Percentiles rank a stretch among this genome's conserved stretches.
phyloP scores from a whole-genome alignment of 1,139 yeast species.

The Debaryomyces sp. region DNA sequence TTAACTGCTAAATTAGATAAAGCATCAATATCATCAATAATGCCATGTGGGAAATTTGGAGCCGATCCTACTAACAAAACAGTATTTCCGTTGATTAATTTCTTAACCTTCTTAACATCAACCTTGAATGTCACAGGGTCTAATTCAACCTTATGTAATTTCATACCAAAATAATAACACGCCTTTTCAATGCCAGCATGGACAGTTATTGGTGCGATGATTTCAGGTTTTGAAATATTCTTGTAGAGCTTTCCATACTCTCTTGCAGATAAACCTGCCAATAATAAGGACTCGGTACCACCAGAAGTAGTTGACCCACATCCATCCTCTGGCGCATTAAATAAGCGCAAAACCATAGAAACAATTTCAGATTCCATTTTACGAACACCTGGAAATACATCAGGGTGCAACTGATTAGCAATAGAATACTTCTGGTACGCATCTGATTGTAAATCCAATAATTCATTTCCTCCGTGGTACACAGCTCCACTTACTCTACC shows the following conservation, averaged over 20 bases:
- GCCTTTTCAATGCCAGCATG: conserved; percentile 98
- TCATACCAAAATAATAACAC: conserved; percentile 86
- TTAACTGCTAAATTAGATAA: conserved; percentile 67
- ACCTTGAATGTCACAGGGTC: conserved; percentile 72
- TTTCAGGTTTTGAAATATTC: conserved; percentile 78
- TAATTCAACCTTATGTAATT: conserved; percentile 75
- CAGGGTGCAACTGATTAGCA: conserved; percentile 95
- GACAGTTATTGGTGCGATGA: conserved; percentile 84
- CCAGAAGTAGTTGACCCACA: conserved; percentile 96
- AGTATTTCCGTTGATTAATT: conserved; percentile 75
- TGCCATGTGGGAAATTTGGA: conserved; percentile 96
- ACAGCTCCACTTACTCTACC: conserved; percentile 96
- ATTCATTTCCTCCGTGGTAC: conserved; percentile 86
- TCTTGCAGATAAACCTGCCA: conserved; percentile 86
- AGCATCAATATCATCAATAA: conserved; percentile 82
- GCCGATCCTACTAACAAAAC: conserved; percentile 89
- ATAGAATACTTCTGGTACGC: conserved; percentile 80
- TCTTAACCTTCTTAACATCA: conserved; percentile 60
- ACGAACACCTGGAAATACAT: conserved; percentile 93
- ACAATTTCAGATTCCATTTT: conserved; percentile 97
- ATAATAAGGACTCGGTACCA: conserved; percentile 90
- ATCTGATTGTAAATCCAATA: conserved; percentile 69
- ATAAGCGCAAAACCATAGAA: conserved; percentile 80
- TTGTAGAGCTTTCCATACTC: conserved; percentile 58
- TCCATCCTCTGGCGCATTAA: conserved; percentile 70